Evolutionary conservation across 192 early-diverging fungal species (phyloP).

Genomic region (Coemansia sp.): DNA sequence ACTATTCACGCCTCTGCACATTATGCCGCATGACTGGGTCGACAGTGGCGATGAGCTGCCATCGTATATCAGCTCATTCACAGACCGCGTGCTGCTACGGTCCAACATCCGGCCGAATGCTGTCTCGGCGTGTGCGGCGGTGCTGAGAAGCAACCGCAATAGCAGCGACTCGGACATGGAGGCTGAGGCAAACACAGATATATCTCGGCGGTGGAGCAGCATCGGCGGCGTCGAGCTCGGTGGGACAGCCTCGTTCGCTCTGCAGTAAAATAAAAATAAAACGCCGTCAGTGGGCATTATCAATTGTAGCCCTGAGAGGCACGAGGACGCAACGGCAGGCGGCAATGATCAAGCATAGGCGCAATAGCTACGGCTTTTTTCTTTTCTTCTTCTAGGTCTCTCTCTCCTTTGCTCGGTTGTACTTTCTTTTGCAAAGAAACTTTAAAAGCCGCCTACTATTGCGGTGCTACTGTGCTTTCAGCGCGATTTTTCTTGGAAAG

Average conservation of each 20-base stretch:
- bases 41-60: constrained; percentile 38
- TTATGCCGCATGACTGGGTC: constrained; percentile 48
- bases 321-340: too few relatives aligned
- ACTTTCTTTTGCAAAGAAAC: background rate
- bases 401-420: too few relatives aligned
- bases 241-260: background rate
- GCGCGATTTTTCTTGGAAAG: background rate
- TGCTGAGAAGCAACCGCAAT: background rate
- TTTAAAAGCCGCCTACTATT: background rate
- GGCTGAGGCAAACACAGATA: background rate
- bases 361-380: background rate
- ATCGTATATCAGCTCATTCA: constrained; percentile 42
- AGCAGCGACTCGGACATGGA: background rate
- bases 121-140: background rate
- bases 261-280: background rate
- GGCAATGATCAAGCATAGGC: background rate
- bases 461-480: background rate
- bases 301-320: background rate
- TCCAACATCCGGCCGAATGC: constrained; percentile 1
- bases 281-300: background rate
- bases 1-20: constrained; percentile 54
- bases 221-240: constrained; percentile 5
- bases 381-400: background rate
- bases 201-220: background rate
- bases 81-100: constrained; percentile 46